These are phyloP conservation scores for Haberlea rhodopensis DNA, from an alignment of 257 asterid species.

Conservation along the genomic window DNA sequence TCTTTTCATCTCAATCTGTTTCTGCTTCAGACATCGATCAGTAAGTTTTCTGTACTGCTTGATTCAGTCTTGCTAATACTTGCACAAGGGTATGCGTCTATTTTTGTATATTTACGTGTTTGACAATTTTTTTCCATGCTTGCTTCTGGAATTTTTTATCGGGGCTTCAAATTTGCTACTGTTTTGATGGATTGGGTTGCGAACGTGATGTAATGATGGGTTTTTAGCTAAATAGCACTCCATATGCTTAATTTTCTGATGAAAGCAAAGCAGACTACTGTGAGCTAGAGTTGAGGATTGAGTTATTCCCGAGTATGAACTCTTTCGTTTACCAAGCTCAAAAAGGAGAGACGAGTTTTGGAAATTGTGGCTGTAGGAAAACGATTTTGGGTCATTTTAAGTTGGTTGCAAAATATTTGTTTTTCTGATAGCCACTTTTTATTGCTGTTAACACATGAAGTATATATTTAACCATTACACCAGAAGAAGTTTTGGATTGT, in stretches of 20 bases:
- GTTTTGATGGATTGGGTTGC: too few species aligned
- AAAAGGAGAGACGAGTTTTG: neutral
- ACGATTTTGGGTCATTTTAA: neutral
- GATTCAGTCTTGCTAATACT: neutral
- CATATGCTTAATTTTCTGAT: neutral
- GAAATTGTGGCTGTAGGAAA: conserved; percentile 5
- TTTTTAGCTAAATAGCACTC: conserved; percentile 5
- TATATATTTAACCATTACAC: neutral
- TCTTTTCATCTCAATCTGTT: neutral
- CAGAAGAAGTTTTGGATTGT: neutral
- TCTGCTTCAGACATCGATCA: neutral
- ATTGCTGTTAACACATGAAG: neutral
- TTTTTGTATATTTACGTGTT: too few species aligned
- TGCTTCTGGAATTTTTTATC: neutral
- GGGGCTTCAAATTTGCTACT: neutral
- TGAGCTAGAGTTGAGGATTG: conserved; percentile 11
- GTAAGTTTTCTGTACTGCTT: neutral
- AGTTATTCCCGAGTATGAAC: conserved; percentile 4
- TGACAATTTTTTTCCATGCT: neutral
- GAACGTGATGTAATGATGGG: too few species aligned
- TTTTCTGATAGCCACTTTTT: neutral
- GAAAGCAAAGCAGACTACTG: neutral
- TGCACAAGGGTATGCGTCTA: neutral
- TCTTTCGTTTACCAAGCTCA: neutral
- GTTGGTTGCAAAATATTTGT: neutral